Base-by-base conservation (phyloP, 2,329 filamentous ascomycete genomes). In the Aspergillus quadrilineatus region DNA sequence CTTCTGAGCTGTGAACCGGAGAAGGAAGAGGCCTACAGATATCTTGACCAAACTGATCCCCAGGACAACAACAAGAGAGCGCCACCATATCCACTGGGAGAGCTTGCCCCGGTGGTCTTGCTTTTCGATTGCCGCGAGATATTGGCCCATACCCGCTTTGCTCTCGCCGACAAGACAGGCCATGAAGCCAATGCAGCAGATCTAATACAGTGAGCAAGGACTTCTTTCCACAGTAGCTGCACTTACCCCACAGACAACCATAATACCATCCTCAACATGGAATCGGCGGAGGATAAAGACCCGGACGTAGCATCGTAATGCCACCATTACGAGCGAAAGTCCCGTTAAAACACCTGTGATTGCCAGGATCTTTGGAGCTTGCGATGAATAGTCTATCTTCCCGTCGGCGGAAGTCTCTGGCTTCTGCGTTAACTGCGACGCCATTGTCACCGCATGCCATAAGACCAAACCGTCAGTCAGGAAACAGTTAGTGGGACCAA, bases 181-280 rank as follows among this genome's bases (percentile, higher is more conserved):
- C 39, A 72, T 53, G 26, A 69, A 62, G 9, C 60, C 63, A 22
- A 65, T 53, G 4, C 64, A 61, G 36, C 65, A 64, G 43, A 64
- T 44, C 68, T 72, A 8, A 22, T 22, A 22, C 22, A 22, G 22
- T 22, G 22, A 22, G 22, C 22, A 22, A 22, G 22, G 22, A 22
- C 22, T 22, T 22, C 22, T 22, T 22, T 22, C 22, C 22, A 22
- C 22, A 22, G 22, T 22, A 22, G 22, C 22, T 22, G 22, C 22
- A 22, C 22, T 4, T 22, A 22, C 22, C 22, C 73, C 70, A 4
- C 79, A 74, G 3, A 67, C 56, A 1, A 76, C 49, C 62, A 82
- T 81, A 1, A 76, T 59, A 55, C 71, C 78, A 63, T 83, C 81
- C 69, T 84, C 82, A 26, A 71, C 61, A 1, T 80, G 79, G 44